These are phyloP conservation scores for Prillingera fragicola DNA, from an alignment of 1,284 basidiomycete genomes.

Conservation along the genomic window DNA sequence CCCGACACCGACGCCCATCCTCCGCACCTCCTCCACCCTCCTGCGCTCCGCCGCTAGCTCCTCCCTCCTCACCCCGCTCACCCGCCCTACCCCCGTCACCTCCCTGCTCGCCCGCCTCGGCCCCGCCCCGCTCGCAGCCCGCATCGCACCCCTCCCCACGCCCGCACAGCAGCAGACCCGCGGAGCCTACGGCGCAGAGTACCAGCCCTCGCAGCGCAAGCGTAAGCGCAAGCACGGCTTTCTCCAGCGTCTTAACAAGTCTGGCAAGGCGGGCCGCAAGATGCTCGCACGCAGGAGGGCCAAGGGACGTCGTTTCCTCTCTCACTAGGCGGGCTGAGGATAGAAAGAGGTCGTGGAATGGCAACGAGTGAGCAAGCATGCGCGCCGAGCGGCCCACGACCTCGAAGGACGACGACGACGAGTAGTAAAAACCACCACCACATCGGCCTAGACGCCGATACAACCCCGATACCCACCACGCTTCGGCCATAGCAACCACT, in stretches of 20 bases:
- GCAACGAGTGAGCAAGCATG: too few species aligned
- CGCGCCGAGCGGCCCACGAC: too few species aligned
- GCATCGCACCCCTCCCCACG: not conserved
- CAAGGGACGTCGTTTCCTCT: constrained; percentile 60
- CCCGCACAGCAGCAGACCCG: constrained; percentile 25
- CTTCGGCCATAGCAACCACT: constrained; percentile 3
- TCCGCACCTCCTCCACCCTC: constrained; percentile 9
- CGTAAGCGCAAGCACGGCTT: constrained; percentile 86
- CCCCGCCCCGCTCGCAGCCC: constrained; percentile 2
- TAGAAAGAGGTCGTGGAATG: too few species aligned
- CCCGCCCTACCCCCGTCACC: constrained; percentile 1
- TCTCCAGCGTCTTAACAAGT: constrained; percentile 58
- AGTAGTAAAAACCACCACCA: too few species aligned
- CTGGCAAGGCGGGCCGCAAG: constrained; percentile 56
- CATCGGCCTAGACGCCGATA: not conserved
- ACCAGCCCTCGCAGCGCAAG: constrained; percentile 81
- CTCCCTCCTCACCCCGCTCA: constrained; percentile 4
- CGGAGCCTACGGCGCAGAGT: constrained; percentile 60
- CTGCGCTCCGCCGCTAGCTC: constrained; percentile 4
- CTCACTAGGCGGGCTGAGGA: constrained; percentile 49
- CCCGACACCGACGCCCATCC: not conserved
- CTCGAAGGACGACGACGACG: too few species aligned
- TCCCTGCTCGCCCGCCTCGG: constrained; percentile 12
- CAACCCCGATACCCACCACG: not conserved
- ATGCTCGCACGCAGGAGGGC: constrained; percentile 56